Evolutionary conservation across 768 basidiomycete genomes (phyloP).

Genomic region (Hydnomerulius pinastri): DNA sequence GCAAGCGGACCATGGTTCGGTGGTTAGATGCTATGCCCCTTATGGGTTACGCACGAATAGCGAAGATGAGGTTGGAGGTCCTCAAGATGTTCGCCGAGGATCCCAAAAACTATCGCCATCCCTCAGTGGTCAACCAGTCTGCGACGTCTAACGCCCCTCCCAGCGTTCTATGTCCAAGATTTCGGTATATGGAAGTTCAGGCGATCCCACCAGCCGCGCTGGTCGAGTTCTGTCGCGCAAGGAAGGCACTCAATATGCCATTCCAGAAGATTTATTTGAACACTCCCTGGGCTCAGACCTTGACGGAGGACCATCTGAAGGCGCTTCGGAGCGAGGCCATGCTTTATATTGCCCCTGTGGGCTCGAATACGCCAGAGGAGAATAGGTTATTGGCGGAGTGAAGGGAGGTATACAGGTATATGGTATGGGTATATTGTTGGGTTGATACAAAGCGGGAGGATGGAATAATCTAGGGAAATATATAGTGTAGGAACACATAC

Average conservation of each 20-base stretch:
- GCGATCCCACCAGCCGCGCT: conserved; percentile 34
- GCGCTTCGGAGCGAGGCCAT: conserved; percentile 24
- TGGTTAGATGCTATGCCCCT: conserved; percentile 63
- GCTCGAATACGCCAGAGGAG: conserved; percentile 51
- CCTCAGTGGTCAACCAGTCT: conserved; percentile 6
- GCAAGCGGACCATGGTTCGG: conserved; percentile 37
- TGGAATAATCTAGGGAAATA: conserved; percentile 8
- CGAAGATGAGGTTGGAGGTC: conserved; percentile 42
- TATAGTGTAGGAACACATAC: not conserved
- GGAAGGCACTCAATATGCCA: conserved; percentile 44
- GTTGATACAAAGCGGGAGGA: not conserved
- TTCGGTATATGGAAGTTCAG: conserved; percentile 51
- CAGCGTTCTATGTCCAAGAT: conserved; percentile 43
- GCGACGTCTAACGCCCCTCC: conserved; percentile 6
- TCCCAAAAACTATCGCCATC: conserved; percentile 25
- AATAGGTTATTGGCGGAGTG: conserved; percentile 29
- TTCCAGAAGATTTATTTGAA: conserved; percentile 53
- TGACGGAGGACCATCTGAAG: conserved; percentile 24
- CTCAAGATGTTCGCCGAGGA: conserved; percentile 52
- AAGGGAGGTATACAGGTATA: conserved; percentile 11
- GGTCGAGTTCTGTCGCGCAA: conserved; percentile 35
- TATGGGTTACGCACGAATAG: conserved; percentile 50
- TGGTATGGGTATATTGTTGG: not conserved
- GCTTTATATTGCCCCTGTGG: conserved; percentile 34
- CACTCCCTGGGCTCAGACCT: conserved; percentile 26